Conservation (phyloP, 2,329 filamentous ascomycete genomes). For the Neonectria faginata region DNA sequence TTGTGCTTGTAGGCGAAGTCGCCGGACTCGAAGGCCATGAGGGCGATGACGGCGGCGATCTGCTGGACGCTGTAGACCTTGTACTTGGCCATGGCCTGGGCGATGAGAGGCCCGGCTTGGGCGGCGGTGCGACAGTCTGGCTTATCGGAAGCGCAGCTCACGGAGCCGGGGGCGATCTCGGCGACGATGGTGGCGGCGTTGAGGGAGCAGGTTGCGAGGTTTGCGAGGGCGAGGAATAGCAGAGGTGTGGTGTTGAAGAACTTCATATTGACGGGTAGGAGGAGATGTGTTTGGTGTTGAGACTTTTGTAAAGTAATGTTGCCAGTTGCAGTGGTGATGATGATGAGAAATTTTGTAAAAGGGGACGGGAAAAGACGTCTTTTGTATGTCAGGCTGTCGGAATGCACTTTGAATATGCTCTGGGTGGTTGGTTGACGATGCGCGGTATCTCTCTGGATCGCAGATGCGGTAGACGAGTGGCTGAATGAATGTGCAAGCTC, state of each 20-base stretch:
- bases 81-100: conserved; percentile 68
- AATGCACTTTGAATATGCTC: background rate
- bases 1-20: conserved; percentile 80
- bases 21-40: conserved; percentile 78
- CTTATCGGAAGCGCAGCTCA: conserved; percentile 61
- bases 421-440: no score
- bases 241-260: conserved; percentile 38
- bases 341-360: background rate
- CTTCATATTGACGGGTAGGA: conserved; percentile 42
- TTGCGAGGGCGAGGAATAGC: conserved; percentile 33
- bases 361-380: background rate
- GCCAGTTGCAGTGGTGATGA: background rate
- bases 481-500: background rate
- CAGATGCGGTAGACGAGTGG: background rate
- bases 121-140: conserved; percentile 75
- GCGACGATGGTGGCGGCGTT: conserved; percentile 56
- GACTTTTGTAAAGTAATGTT: no score
- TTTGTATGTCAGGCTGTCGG: background rate
- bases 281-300: background rate
- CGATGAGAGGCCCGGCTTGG: conserved; percentile 69
- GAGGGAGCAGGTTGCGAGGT: conserved; percentile 36
- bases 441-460: no score
- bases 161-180: conserved; percentile 68
- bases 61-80: conserved; percentile 64
- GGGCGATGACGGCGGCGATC: conserved; percentile 76